Base-by-base conservation (phyloP, 1,139 yeast species). In the Magnusiomyces ingens region DNA sequence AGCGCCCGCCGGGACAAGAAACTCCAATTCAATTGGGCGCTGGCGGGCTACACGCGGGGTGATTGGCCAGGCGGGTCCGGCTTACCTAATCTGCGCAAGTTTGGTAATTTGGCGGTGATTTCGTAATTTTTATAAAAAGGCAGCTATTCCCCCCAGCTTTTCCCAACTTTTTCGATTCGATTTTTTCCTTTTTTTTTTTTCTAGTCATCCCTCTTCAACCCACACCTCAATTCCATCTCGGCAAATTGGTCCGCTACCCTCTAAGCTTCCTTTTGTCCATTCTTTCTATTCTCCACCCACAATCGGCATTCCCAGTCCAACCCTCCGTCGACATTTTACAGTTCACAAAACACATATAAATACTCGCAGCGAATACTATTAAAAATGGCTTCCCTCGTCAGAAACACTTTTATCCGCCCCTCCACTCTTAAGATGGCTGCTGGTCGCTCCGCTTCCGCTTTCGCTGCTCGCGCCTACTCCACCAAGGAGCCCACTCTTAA, bases 401-500 rank as follows among this genome's bases (percentile, higher is more conserved):
- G 52, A 48, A 54, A 54, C 40, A 49, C 52, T 50, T 54, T 52
- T 42, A 47, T 54, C 51, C 57, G 57, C 51, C 57, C 57, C 45
- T 52, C 49, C 29, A 47, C 52, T 38, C 12, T 50, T 17, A 17
- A 47, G 45, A 52, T 51, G 22, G 45, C 52, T 44, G 50, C 56
- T 41, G 48, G 52, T 40, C 52, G 57, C 43, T 50, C 57, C 45
- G 48, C 49, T 38, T 52, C 57, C 42, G 55, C 56, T 29, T 57
- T 59, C 42, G 54, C 59, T 49, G 43, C 55, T 46, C 60, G 62
- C 49, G 55, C 60, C 43, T 62, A 62, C 60, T 61, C 64, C 53
- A 54, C 64, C 18, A 60, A 60, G 63, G 65, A 62, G 53, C 63
- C 65, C 29, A 85, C 96, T 62, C 79, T 91, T 65, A 91, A 91